These are phyloP conservation scores for Leptomonas pyrrhocoris DNA, from an alignment of 208 protist genomes.

Conservation along the genomic window DNA sequence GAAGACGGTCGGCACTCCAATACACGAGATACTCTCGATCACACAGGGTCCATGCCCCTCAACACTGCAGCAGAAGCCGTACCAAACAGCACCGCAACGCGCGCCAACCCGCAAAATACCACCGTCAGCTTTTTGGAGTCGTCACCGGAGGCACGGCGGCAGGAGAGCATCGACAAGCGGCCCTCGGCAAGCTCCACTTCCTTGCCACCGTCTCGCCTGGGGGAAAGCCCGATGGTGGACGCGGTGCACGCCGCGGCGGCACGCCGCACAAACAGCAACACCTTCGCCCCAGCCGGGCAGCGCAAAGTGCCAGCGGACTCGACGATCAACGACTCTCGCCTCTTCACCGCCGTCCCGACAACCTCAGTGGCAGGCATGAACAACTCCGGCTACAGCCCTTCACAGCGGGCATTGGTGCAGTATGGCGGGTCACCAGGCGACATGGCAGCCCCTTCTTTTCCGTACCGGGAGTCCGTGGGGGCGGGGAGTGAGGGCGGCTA, in stretches of 20 bases:
- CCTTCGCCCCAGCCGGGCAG: background rate
- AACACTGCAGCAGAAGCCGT: background rate
- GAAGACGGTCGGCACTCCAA: background rate
- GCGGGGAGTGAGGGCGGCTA: conserved; percentile 26
- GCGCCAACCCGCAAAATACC: background rate
- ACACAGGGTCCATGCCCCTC: conserved; percentile 7
- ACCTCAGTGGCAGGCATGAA: conserved; percentile 32
- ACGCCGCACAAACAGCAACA: background rate
- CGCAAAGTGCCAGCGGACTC: conserved; percentile 9
- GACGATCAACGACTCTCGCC: conserved; percentile 8
- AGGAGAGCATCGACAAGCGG: conserved; percentile 14
- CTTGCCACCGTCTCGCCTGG: conserved; percentile 4
- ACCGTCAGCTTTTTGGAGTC: background rate
- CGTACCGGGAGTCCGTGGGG: conserved; percentile 16
- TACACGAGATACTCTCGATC: background rate
- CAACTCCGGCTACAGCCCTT: conserved; percentile 27
- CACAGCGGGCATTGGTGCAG: conserved; percentile 43
- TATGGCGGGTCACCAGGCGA: conserved; percentile 11
- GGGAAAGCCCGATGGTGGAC: conserved; percentile 12
- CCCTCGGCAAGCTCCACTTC: conserved; percentile 6
- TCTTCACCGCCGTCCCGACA: conserved; percentile 1
- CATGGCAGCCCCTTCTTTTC: conserved; percentile 11
- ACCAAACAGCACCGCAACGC: background rate
- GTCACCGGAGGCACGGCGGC: conserved; percentile 13
- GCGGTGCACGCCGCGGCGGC: conserved; percentile 4